Conservation (phyloP, 495 filamentous ascomycete species). For the Hyaloscypha bicolor region DNA sequence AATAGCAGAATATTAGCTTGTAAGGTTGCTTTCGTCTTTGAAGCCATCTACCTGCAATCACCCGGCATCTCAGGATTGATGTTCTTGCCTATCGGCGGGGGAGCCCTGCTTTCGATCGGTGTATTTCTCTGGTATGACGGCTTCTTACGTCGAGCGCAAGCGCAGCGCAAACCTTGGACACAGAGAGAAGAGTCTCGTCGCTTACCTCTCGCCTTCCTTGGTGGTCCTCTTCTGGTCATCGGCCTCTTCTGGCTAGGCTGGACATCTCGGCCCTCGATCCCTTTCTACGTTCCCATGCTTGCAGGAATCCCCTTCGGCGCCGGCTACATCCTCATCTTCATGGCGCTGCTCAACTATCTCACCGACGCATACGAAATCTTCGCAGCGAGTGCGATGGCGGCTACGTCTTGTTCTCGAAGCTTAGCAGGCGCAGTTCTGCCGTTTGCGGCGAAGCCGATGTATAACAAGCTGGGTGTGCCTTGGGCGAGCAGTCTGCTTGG, state of each 20-base stretch:
- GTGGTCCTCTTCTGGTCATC: conserved; percentile 55
- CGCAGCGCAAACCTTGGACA: conserved; percentile 27
- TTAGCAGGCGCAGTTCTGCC: conserved; percentile 64
- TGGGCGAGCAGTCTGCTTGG: conserved; percentile 64
- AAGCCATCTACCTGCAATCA: conserved; percentile 33
- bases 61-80: conserved; percentile 36
- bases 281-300: conserved; percentile 49
- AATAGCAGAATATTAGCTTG: no score
- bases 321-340: conserved; percentile 65
- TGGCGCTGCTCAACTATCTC: conserved; percentile 48
- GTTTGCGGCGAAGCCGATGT: conserved; percentile 57
- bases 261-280: conserved; percentile 42
- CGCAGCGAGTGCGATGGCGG: conserved; percentile 61
- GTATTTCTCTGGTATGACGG: conserved; percentile 35
- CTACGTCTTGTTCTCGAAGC: conserved; percentile 58
- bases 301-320: conserved; percentile 67
- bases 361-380: conserved; percentile 60
- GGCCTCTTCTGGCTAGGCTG: conserved; percentile 54
- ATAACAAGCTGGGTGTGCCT: conserved; percentile 48
- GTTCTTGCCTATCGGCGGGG: conserved; percentile 40
- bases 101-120: conserved; percentile 41
- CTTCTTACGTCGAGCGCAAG: conserved; percentile 35
- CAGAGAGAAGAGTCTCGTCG: conserved; percentile 44
- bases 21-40: no score
- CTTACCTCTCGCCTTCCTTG: conserved; percentile 61